Base-by-base conservation (phyloP, 164 flowering plant genomes). In the Aristolochia contorta region DNA sequence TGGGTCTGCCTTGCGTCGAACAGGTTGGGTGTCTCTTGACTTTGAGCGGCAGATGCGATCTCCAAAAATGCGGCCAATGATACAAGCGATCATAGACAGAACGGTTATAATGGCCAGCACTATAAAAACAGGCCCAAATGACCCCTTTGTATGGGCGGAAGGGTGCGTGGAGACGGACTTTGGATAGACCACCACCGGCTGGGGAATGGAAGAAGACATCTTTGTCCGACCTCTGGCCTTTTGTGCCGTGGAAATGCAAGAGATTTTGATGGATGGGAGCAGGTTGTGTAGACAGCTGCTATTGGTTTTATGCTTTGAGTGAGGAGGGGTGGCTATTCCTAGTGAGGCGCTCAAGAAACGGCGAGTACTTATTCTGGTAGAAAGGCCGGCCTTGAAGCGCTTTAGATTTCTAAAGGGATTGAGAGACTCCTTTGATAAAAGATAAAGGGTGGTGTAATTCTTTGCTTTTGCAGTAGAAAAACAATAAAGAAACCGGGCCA, bases 81-180 rank as follows among this genome's bases (percentile, higher is more conserved):
- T 72, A 71, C 95, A 87, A 47, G 95, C 89, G 27, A 84, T 45
- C 24, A 75, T 87, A 7, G 89, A 76, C 12, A 92, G 59, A 14
- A 81, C 93, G 12, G 81, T 61, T 32, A 89, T 85, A 9, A 84
- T 79, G 16, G 89, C 83, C 57, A 92, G 67, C 37, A 85, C 91
- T 10, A 79, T 80, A 52, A 89, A 87, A 8, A 91, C 96, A 0
- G 87, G 77, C 55, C 87, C 92, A 50, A 86, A 91, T 0, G 93
- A 84, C 16, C 91, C 91, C 57, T 78, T 68, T 3, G 85, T 78
- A 72, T 78, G 86, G 41, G 69, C 55, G 16, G 61, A 21, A 21
- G 65, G 52, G 10, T 58, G 53, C 25, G 67, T 16, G 22, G 63
- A 45, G 54, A 56, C 64, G 2, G 69, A 49, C 10, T 68, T 60